A percentile compares a stretch with the other conserved stretches of the same genome.
Evolutionary conservation across 495 filamentous ascomycete species (phyloP).

Genomic region (Penicillium arizonense): DNA sequence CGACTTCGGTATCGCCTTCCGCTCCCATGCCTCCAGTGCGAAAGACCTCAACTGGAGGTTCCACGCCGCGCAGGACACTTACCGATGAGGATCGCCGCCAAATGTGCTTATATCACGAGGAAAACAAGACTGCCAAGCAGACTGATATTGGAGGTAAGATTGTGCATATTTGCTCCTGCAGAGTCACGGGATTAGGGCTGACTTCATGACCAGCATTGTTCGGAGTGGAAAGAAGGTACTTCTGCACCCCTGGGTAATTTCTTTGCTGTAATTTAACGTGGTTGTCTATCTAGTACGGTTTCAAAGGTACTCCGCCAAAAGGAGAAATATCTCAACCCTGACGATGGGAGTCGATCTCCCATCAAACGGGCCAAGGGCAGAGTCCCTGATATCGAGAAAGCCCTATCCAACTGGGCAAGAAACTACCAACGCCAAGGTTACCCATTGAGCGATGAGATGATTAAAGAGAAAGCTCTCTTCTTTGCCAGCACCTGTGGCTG

Average conservation of each 20-base stretch:
- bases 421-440: constrained; percentile 78
- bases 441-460: constrained; percentile 74
- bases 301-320: constrained; percentile 97
- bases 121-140: constrained; percentile 93
- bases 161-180: constrained; percentile 1
- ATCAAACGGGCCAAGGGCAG: constrained; percentile 88
- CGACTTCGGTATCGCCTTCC: constrained; percentile 49
- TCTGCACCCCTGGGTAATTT: background rate
- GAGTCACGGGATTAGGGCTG: constrained; percentile 20
- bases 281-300: constrained; percentile 69
- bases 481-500: constrained; percentile 78
- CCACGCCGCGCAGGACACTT: constrained; percentile 82
- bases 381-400: constrained; percentile 92
- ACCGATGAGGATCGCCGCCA: constrained; percentile 87
- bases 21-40: constrained; percentile 48
- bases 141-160: constrained; percentile 90
- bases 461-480: constrained; percentile 82
- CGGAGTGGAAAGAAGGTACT: constrained; percentile 96
- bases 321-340: constrained; percentile 90
- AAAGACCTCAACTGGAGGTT: constrained; percentile 50
- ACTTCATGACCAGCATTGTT: constrained; percentile 66
- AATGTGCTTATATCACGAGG: constrained; percentile 96
- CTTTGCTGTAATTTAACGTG: constrained; percentile 24
- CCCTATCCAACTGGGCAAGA: constrained; percentile 83
- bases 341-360: constrained; percentile 84